Evolutionary conservation across 2,329 filamentous ascomycete genomes (phyloP).

Genomic region (Cytospora schulzeri): DNA sequence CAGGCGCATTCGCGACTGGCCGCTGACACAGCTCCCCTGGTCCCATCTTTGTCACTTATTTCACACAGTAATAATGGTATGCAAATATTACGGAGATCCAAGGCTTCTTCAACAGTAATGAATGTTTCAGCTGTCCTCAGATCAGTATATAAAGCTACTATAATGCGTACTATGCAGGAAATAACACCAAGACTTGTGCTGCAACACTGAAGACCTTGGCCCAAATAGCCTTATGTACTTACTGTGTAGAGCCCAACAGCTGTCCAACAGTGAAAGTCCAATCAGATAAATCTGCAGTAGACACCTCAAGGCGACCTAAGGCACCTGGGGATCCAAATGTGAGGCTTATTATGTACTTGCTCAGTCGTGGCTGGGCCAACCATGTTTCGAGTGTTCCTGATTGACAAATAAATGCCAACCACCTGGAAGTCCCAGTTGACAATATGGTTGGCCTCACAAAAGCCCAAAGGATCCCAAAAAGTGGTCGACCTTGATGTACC

Average conservation of each 20-base stretch:
- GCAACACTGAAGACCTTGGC: neutral
- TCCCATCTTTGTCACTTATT: too few species aligned
- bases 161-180: neutral
- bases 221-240: too few species aligned
- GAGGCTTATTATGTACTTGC: neutral
- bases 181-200: neutral
- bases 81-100: neutral
- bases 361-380: conserved; percentile 10
- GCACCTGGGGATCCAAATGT: neutral
- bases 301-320: neutral
- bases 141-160: neutral
- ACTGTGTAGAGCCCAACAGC: neutral
- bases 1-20: too few species aligned
- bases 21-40: too few species aligned
- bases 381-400: conserved; percentile 11
- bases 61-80: neutral
- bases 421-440: neutral
- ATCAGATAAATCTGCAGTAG: neutral
- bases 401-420: neutral
- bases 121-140: neutral
- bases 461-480: neutral
- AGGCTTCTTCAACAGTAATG: too few species aligned
- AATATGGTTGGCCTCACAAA: neutral
- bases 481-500: neutral
- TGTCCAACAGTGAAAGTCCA: neutral